Percentiles rank a stretch among this genome's conserved stretches.
Conservation (phyloP, 2,329 filamentous ascomycete genomes). For the Fusarium sp. region DNA sequence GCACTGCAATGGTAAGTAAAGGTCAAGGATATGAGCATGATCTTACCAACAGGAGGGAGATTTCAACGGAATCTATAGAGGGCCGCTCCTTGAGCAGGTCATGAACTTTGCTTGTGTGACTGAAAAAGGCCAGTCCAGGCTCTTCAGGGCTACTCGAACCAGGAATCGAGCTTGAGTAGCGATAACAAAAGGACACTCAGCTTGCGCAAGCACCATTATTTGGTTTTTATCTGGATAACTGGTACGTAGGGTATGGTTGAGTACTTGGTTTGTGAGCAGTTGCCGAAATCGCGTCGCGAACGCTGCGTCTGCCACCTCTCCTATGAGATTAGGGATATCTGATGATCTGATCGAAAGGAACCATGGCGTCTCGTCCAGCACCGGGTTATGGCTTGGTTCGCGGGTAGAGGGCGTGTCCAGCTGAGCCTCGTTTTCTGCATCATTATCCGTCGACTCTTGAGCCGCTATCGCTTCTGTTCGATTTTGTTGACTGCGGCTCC, state of each 20-base stretch:
- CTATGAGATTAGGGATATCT: constrained; percentile 23
- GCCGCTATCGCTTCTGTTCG: neutral
- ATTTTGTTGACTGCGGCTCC: neutral
- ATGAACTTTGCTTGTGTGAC: constrained; percentile 8
- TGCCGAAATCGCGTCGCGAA: constrained; percentile 33
- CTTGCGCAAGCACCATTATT: neutral
- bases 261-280: constrained; percentile 2
- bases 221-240: neutral
- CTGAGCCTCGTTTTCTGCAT: neutral
- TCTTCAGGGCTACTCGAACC: neutral
- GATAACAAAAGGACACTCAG: neutral
- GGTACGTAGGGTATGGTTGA: constrained; percentile 20
- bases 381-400: constrained; percentile 2
- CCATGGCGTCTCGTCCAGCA: constrained; percentile 20
- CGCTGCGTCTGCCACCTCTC: constrained; percentile 27
- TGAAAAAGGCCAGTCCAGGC: constrained; percentile 17
- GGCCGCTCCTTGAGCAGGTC: constrained; percentile 23
- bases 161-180: neutral
- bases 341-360: constrained; percentile 21
- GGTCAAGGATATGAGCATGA: neutral
- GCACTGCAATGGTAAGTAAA: neutral
- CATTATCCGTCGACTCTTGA: neutral
- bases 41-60: neutral
- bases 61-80: constrained; percentile 16
- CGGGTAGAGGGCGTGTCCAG: neutral